Percentiles rank a stretch among this genome's conserved stretches.
Conservation (phyloP, 2,329 filamentous ascomycete genomes). For the Trichophyton rubrum region DNA sequence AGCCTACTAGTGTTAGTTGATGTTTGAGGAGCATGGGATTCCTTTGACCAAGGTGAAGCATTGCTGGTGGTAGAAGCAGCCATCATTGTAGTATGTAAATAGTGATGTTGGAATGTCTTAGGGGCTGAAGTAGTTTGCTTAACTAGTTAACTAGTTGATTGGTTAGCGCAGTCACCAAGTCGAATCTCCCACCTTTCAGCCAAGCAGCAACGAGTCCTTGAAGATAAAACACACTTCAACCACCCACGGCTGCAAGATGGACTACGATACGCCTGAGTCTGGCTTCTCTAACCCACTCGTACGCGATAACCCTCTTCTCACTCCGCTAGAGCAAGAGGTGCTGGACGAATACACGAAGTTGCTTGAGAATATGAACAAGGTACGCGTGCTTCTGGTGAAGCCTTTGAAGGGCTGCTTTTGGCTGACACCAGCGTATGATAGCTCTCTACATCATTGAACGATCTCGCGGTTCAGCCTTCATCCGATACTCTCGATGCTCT, state of each 20-base stretch:
- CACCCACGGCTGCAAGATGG: background rate
- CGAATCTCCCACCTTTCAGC: too few species aligned
- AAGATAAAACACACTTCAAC: background rate
- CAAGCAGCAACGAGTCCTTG: too few species aligned
- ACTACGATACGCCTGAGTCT: background rate
- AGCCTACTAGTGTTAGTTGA: too few species aligned
- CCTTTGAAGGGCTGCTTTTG: background rate
- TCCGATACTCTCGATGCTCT: slow-evolving; percentile 68
- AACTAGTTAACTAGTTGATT: too few species aligned
- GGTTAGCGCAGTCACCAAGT: too few species aligned
- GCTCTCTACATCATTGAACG: slow-evolving; percentile 38
- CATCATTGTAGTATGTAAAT: too few species aligned
- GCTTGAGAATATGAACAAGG: slow-evolving; percentile 82
- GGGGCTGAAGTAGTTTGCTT: too few species aligned
- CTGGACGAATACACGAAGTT: slow-evolving; percentile 85
- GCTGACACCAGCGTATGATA: slow-evolving; percentile 8
- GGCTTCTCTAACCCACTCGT: slow-evolving; percentile 21
- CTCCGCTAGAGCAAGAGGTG: slow-evolving; percentile 81
- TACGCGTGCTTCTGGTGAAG: slow-evolving; percentile 24
- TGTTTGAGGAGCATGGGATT: too few species aligned
- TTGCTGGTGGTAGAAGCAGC: too few species aligned
- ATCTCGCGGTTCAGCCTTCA: slow-evolving; percentile 51
- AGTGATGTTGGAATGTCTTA: too few species aligned
- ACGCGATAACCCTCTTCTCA: slow-evolving; percentile 36
- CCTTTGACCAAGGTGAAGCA: too few species aligned